Evolutionary conservation across 768 basidiomycete genomes (phyloP).

Genomic region (Amylocystis lapponica): DNA sequence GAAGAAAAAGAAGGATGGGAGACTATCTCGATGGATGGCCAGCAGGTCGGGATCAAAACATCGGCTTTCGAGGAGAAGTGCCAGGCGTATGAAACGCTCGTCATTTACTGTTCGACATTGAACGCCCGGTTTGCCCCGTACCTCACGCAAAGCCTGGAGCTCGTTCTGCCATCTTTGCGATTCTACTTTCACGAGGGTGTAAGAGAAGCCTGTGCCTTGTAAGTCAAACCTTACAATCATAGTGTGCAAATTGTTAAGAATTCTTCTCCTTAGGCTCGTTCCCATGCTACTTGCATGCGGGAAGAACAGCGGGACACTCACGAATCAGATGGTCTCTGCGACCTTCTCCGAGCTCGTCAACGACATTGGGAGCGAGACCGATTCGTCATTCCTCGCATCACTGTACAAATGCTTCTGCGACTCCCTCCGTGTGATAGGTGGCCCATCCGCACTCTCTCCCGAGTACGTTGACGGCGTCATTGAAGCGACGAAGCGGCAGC

Average conservation of each 20-base stretch:
- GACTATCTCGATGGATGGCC: conserved; percentile 71
- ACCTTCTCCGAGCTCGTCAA: conserved; percentile 61
- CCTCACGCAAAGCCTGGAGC: conserved; percentile 62
- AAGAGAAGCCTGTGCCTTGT: conserved; percentile 73
- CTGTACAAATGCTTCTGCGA: conserved; percentile 69
- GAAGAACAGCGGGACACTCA: conserved; percentile 58
- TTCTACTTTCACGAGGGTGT: conserved; percentile 88
- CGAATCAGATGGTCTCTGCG: conserved; percentile 61
- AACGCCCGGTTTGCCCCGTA: conserved; percentile 66
- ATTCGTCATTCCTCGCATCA: conserved; percentile 72
- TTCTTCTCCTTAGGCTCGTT: conserved; percentile 45
- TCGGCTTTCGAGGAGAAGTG: conserved; percentile 83
- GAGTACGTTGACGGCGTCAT: conserved; percentile 51
- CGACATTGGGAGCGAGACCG: conserved; percentile 61
- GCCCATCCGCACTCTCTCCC: conserved; percentile 43
- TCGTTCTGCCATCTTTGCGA: conserved; percentile 61
- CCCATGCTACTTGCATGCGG: conserved; percentile 68
- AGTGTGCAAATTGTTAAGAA: neutral
- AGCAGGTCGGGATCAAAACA: conserved; percentile 71
- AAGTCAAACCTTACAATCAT: conserved; percentile 18
- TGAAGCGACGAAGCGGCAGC: conserved; percentile 67
- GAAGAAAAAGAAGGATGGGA: conserved; percentile 75
- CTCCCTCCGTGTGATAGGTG: conserved; percentile 52
- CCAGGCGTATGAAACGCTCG: conserved; percentile 82
- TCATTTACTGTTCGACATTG: conserved; percentile 72